Evolutionary conservation across 306 rosid genomes (phyloP).

Genomic region (Ceratonia siliqua): DNA sequence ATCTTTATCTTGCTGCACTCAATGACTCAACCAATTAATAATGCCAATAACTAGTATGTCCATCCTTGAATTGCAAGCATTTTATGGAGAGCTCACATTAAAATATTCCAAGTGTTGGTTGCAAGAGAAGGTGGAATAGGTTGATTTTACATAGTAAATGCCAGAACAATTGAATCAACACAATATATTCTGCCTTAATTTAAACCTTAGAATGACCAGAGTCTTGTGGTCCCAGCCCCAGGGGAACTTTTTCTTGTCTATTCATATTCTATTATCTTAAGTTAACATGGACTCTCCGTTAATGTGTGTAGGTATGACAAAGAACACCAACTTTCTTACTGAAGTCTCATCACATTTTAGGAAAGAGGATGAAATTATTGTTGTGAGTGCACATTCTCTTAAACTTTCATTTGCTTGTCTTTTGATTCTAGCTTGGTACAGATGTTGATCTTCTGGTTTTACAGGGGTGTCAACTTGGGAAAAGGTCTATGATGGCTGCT

Average conservation of each 20-base stretch:
- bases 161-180: background rate
- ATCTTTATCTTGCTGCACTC: background rate
- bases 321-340: conserved; percentile 60
- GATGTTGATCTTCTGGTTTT: background rate
- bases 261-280: background rate
- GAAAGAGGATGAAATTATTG: conserved; percentile 77
- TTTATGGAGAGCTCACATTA: background rate
- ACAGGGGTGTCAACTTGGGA: conserved; percentile 70
- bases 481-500: conserved; percentile 69
- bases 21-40: background rate
- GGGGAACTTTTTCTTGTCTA: background rate
- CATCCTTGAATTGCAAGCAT: conserved; percentile 9
- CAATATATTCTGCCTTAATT: background rate
- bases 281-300: conserved; percentile 1
- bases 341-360: conserved; percentile 61
- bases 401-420: background rate
- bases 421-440: background rate
- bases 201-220: background rate
- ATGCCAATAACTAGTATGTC: background rate
- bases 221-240: background rate
- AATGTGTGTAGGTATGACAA: conserved; percentile 61
- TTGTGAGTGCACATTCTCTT: conserved; percentile 52
- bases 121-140: background rate
- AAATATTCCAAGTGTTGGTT: background rate
- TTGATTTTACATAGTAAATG: background rate